Evolutionary conservation across 2,329 filamentous ascomycete species (phyloP), one percentile per base, ranked within the genome.

Genomic region (Keithomyces neogunnii): DNA sequence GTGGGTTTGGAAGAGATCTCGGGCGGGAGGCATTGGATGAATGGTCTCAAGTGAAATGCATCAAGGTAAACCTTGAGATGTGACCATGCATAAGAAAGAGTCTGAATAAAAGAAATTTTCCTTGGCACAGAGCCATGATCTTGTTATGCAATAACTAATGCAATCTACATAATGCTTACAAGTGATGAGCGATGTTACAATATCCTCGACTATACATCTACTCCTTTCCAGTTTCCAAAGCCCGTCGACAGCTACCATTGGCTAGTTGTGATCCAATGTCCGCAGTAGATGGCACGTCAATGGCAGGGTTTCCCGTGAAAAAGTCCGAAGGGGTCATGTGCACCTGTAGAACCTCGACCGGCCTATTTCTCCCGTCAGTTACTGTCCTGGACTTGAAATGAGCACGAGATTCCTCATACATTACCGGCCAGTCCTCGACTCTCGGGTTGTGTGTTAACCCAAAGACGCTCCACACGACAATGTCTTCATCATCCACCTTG

Each of bases 391-490:
- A 4, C 3, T 5, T 11, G 1, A 40, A 5, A 4, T 26, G 38
- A 26, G n/a, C 4, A 19, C 9, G 13, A 7, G 38, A 7, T 5
- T 40, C 26, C n/a, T 2, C 40, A 30, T 44, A 44, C 40, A 44
- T 44, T 26, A 44, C 40, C 7, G 82, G 83, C 69, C 84, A 86
- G 60, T 86, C 84, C 59, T 87, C 84, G 8, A 78, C 74, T 1
- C 82, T 71, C 0, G 82, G 82, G 36, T 84, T 79, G 56, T 86
- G 83, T 32, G 83, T 86, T 11, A 85, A 74, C n/a, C 82, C 72
- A 59, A 75, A 75, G 7, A 76, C 73, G 5, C 77, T 72, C 77
- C 78, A 83, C 3, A 82, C 64, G 0, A 83, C 78, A 33, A 80
- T 70, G 46, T 81, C 74, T 19, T 74, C 69, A 48, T 84, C 51